phyloP scores from a whole-genome alignment of 2,329 filamentous ascomycete species.

The Calonectria henricotiae region DNA sequence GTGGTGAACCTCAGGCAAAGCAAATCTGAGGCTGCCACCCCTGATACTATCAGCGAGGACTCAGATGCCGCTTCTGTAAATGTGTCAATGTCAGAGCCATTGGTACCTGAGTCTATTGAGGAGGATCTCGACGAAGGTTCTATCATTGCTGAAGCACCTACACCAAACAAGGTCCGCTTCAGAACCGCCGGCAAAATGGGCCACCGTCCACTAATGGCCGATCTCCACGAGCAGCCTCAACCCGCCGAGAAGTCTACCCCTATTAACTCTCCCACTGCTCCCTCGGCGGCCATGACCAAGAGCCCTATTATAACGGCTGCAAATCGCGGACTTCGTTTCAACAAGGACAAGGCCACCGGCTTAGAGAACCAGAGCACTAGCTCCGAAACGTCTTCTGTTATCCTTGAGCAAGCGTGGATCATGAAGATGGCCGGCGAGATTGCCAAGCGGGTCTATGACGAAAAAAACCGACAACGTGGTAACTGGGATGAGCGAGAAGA shows the following conservation, averaged over 20 bases:
- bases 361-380: constrained; percentile 55
- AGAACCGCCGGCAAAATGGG: constrained; percentile 45
- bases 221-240: constrained; percentile 45
- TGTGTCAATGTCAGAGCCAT: constrained; percentile 75
- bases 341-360: constrained; percentile 53
- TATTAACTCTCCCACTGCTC: constrained; percentile 42
- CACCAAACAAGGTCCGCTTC: constrained; percentile 64
- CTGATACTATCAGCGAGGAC: constrained; percentile 65
- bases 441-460: constrained; percentile 87
- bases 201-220: constrained; percentile 50
- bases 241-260: constrained; percentile 49
- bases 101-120: constrained; percentile 71
- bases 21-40: constrained; percentile 70
- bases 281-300: constrained; percentile 40
- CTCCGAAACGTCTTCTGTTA: constrained; percentile 71
- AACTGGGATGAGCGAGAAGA: constrained; percentile 70
- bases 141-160: constrained; percentile 49
- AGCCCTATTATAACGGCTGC: constrained; percentile 43
- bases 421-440: constrained; percentile 96
- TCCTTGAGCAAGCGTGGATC: constrained; percentile 88
- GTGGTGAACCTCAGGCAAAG: constrained; percentile 85
- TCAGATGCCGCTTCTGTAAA: constrained; percentile 72
- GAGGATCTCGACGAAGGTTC: constrained; percentile 73
- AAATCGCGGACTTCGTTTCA: constrained; percentile 42
- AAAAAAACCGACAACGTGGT: constrained; percentile 73